These are phyloP conservation scores for Rosa lucieae DNA, from an alignment of 306 rosid species.

Conservation along the genomic window DNA sequence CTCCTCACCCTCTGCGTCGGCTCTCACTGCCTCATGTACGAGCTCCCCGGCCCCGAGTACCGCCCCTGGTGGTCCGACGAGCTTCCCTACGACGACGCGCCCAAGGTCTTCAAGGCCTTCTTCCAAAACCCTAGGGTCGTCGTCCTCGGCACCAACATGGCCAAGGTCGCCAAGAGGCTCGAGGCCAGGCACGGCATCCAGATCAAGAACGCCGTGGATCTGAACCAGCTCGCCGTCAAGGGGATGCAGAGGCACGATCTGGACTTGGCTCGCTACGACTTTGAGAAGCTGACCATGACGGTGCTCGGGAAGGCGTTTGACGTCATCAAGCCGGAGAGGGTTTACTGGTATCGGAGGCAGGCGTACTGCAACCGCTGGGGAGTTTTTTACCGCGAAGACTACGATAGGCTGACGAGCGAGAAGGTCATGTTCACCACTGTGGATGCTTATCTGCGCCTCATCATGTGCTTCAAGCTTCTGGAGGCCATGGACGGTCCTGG, in stretches of 20 bases:
- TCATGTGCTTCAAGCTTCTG: slow-evolving; percentile 12
- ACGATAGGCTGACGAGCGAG: neutral
- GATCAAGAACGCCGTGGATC: slow-evolving; percentile 27
- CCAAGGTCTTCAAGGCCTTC: slow-evolving; percentile 1
- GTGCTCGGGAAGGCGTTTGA: slow-evolving; percentile 22
- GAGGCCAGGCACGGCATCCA: slow-evolving; percentile 11
- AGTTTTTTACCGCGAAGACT: too few species aligned
- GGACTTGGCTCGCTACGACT: slow-evolving; percentile 17
- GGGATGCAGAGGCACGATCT: slow-evolving; percentile 10
- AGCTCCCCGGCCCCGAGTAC: neutral
- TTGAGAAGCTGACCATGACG: slow-evolving; percentile 10
- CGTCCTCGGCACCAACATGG: slow-evolving; percentile 16
- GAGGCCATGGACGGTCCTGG: neutral
- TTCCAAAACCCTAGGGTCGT: slow-evolving; percentile 19
- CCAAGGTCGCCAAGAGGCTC: neutral
- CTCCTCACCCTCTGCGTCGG: slow-evolving; percentile 23
- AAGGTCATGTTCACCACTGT: slow-evolving; percentile 15
- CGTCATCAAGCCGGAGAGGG: slow-evolving; percentile 9
- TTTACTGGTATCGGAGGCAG: neutral
- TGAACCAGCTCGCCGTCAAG: neutral
- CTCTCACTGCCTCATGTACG: slow-evolving; percentile 23
- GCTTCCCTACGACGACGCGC: neutral
- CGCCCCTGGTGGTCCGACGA: neutral
- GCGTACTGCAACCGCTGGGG: neutral
- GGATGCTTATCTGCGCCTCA: slow-evolving; percentile 26